Percentiles rank a stretch among this genome's conserved stretches.
Conservation (phyloP, 192 early-diverging fungal species). For the Geosiphon pyriformis region DNA sequence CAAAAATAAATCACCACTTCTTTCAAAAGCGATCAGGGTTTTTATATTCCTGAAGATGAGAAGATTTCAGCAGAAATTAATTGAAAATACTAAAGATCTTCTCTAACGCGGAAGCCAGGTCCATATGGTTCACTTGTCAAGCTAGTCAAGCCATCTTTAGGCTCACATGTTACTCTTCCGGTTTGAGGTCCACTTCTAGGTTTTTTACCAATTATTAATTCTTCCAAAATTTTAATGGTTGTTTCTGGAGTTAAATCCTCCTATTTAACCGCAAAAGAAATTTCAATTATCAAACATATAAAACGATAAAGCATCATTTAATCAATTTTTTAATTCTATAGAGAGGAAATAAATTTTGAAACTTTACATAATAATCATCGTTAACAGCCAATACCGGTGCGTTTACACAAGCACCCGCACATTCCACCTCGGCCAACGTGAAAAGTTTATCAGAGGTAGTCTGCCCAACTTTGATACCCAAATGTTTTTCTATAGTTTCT, state of each 20-base stretch:
- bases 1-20: too few species aligned
- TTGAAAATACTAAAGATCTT: slow-evolving; percentile 80
- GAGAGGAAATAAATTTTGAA: too few species aligned
- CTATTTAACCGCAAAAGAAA: slow-evolving; percentile 38
- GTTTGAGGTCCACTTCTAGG: slow-evolving; percentile 79
- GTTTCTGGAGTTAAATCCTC: slow-evolving; percentile 95
- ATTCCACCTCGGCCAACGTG: slow-evolving; percentile 99
- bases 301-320: too few species aligned
- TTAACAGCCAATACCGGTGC: slow-evolving; percentile 84
- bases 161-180: slow-evolving; percentile 87
- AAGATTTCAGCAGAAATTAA: too few species aligned
- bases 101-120: slow-evolving; percentile 83
- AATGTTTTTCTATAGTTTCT: slow-evolving; percentile 76
- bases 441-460: slow-evolving; percentile 92
- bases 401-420: slow-evolving; percentile 97
- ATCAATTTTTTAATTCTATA: too few species aligned
- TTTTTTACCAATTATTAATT: slow-evolving; percentile 73
- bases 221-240: slow-evolving; percentile 82
- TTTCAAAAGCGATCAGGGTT: too few species aligned
- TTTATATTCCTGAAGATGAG: too few species aligned
- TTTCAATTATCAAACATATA: too few species aligned
- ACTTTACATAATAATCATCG: slow-evolving; percentile 18
- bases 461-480: slow-evolving; percentile 91
- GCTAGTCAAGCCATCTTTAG: slow-evolving; percentile 71
- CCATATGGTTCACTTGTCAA: slow-evolving; percentile 83